Evolutionary conservation across 495 filamentous ascomycete genomes (phyloP), one percentile per base, ranked within the genome.

Genomic region (Cercophora scortea): DNA sequence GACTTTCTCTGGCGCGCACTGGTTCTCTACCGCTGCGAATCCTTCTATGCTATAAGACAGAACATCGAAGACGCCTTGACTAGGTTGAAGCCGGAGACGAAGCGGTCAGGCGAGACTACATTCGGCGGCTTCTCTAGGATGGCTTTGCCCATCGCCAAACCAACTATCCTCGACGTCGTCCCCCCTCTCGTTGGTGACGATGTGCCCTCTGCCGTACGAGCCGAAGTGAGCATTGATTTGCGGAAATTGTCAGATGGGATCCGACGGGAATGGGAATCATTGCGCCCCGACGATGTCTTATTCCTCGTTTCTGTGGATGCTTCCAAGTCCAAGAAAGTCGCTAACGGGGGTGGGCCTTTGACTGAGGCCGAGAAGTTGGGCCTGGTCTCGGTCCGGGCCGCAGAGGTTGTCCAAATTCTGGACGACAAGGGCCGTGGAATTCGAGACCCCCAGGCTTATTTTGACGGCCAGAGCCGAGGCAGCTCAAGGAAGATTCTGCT

Each of bases 1-100:
- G 93, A 99, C 65, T 97, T 97, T 58, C 78, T 99, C 9, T 97
- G 89, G 89, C 79, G 93, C 38, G 88, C 92, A 12, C 86, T 97
- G 59, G 76, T 93, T 19, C 78, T 97, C 4, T 88, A 95, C 62
- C 82, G 93, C 18, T 89, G 84, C 55, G 93, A 99, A 67, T 81
- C 93, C 3, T 97, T 96, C 62, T 97, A 90, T 70, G 89, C 89
- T 50, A 92, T 99, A 51, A 81, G 91, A 32, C 90, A 88, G 60
- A 87, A 96, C 56, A 84, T 99, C 56, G 89, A 96, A 62, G 82
- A 87, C 35, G 76, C 83, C 33, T 66, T 96, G 47, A 86, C 89
- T 62, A 82, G 89, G 43, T 68, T 99, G 54, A 83, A 83, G 59
- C 90, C 93, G 2, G 81, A 85, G 51, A 63, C 72, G 9, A 77